Evolutionary conservation across 2,329 filamentous ascomycete species (phyloP).

Genomic region (Ascochyta rabiei): DNA sequence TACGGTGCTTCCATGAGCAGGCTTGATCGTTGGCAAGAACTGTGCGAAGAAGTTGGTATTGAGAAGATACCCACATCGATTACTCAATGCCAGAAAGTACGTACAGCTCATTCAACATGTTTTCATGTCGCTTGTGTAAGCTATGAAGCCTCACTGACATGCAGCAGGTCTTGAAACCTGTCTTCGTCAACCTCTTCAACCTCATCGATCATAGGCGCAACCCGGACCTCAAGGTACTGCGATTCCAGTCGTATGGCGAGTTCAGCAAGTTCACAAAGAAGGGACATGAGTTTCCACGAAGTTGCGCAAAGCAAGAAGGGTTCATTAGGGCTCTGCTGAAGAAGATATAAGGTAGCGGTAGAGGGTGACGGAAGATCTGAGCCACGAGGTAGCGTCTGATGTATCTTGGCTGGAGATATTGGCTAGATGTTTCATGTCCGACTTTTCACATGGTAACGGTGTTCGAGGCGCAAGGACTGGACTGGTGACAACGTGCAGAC

Average conservation of each 20-base stretch:
- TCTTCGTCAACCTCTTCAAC: conserved; percentile 35
- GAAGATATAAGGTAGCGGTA: background rate
- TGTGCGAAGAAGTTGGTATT: conserved; percentile 35
- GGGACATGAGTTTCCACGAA: conserved; percentile 24
- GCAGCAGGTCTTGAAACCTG: conserved; percentile 21
- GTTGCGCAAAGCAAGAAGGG: conserved; percentile 30
- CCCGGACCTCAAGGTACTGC: conserved; percentile 15
- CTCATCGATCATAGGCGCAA: conserved; percentile 35
- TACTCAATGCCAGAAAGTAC: conserved; percentile 30
- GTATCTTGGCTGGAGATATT: background rate
- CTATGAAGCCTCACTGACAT: conserved; percentile 2
- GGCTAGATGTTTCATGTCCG: background rate
- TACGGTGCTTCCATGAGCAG: conserved; percentile 22
- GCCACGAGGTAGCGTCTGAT: background rate
- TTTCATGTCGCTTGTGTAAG: background rate
- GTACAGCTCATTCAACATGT: background rate
- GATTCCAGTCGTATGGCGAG: conserved; percentile 21
- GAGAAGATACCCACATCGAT: conserved; percentile 24
- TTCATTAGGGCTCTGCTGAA: conserved; percentile 28
- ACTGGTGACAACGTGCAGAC: background rate
- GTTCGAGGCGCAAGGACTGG: background rate
- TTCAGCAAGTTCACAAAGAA: conserved; percentile 23
- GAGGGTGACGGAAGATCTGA: background rate
- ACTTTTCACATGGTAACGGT: background rate
- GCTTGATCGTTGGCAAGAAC: conserved; percentile 31